Evolutionary conservation across 768 basidiomycete species (phyloP), one percentile per base, ranked within the genome.

Genomic region (Rossbeevera mucosa): DNA sequence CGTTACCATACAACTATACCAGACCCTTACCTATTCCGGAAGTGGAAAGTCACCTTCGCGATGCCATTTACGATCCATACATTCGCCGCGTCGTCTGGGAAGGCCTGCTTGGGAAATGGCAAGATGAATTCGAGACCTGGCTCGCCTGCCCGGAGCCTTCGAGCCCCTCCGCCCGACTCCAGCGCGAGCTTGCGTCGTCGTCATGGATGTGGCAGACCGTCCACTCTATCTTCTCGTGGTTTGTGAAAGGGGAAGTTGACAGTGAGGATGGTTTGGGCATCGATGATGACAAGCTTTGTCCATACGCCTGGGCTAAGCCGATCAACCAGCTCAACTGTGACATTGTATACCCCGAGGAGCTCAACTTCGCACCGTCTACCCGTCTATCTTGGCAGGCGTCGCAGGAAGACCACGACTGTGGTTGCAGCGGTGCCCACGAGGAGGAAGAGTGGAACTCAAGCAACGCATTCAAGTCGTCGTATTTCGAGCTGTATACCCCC

Each of bases 21-120:
- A 68, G 56, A 0, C 91, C 88, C 1, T 73, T 95, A 0, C 85
- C 91, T 5, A 78, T 80, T 57, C 74, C 75, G 5, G 76, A 79
- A 45, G 76, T 93, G 47, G 91, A 94, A 60, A 65, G 63, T 24
- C 67, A 80, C 11, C 78, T 96, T 12, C 80, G 81, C 18, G 89
- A 85, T 3, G 80, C 88, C 5, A 93, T 92, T 61, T 95, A 94
- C 68, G 89, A 93, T 70, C 78, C 89, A 0, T 91, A 86, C 69
- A 78, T 98, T 53, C 86, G 95, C 18, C 89, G 85, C 47, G 79
- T 97, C 55, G 79, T 94, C 62, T 83, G 81, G 80, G 91, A 97
- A 67, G 94, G 94, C 44, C 68, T 94, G 24, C 74, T 88, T 26
- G 71, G 77, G 40, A 78, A 80, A 63, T 94, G 87, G 86, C 64